Base-by-base conservation (phyloP, 140 eudicot genomes). In the Stevia rebaudiana region DNA sequence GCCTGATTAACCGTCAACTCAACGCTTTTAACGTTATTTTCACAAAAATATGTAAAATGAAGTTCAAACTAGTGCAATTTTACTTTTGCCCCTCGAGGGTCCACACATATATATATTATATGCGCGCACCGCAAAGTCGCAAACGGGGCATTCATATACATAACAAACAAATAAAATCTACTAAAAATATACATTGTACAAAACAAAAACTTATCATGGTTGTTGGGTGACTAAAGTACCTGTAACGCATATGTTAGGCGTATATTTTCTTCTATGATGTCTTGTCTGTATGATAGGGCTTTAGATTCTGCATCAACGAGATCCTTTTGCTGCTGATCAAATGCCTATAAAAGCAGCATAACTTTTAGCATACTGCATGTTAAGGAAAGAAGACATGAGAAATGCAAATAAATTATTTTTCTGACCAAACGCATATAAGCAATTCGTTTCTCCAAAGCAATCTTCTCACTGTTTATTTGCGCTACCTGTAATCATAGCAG, bases 271-370 rank as follows among this genome's bases (percentile, higher is more conserved):
- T 91, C 98, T 71, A 91, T 81, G 72, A 91, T 79, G 63, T 87
- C 96, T 79, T 87, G 98, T 74, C 98, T 85, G 64, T 91, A 91
- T 39, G 98, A 81, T 37, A 91, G 80, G 60, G 98, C 98, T 87
- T 85, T 87, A 42, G 95, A 82, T 35, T 88, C 89, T 10, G 98
- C 96, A 77, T 82, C 92, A 83, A 87, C 86, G 11, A 91, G 89
- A 61, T 91, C 98, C 74, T 82, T 95, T 43, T 91, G 96, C 79
- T 91, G 98, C 83, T 91, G 95, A 77, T 91, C 96, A 51, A 91
- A 91, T 61, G 95, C 96, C 98, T 91, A 62, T 8, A 66, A 67
- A 70, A 61, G 19, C 43, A 56, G 30, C 7, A 31, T 31, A 56
- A 56, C 4, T 55, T 51, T 73, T 44, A 76, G 61, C 9, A 37